Base-by-base conservation (phyloP, 78 protist genomes). In the Parvularia atlantis region DNA sequence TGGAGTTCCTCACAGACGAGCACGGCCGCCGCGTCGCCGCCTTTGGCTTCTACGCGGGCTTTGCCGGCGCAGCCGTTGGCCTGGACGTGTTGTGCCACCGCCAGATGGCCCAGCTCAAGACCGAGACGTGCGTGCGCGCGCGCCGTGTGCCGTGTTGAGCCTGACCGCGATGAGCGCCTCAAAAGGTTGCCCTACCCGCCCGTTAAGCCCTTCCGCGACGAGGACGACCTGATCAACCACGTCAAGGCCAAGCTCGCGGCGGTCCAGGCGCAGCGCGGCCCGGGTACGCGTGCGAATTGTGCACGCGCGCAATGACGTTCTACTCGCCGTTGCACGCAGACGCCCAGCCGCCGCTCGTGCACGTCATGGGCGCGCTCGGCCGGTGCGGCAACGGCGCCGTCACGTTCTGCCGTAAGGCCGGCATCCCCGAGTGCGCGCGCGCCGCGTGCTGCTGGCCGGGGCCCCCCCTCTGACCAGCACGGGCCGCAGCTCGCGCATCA, bases 361-460 rank as follows among this genome's bases (percentile, higher is more conserved):
- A 77, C 30, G 82, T 88, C 33, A 81, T 88, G 26, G 92, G 92
- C 0, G 92, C 92, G 17, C 81, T 81, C 31, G 92, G 92, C 33
- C 75, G 92, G 11, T 83, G 89, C 40, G 92, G 92, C 19, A 36
- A n/a, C 33, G 92, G 92, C 28, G 83, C 87, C 46, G 6, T 4
- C 33, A 82, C 78, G 30, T 39, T 87, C 30, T 48, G 62, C 66
- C 22, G 5, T 2, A 11, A 3, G 24, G 83, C 75, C 14, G 91
- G 85, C 31, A 53, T 79, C 44, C 60, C 79, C 3, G 69, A 36
- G 60, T 76, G 52, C 39, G 78, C 22, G 63, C 53, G 50, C 26
- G n/a, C n/a, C 50, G 69, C 46, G 69, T 65, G 54, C 6, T n/a
- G n/a, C n/a, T n/a, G n/a, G n/a, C n/a, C n/a, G n/a, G n/a, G n/a